Conservation (phyloP, 202 grass and related monocot genomes). For the Carex sylvatica region DNA sequence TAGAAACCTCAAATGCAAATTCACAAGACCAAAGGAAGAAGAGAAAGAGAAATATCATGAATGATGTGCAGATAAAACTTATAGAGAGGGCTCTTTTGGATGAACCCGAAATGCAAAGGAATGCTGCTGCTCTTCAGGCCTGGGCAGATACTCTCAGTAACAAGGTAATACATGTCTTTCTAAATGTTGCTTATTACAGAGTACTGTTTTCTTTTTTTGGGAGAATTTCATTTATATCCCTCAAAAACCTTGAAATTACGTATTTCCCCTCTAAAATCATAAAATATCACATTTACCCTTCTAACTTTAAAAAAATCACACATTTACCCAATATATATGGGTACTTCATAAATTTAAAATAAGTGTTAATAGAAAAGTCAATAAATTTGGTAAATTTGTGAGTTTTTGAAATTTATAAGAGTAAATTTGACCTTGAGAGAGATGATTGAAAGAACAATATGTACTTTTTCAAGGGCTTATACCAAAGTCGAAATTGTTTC, state of each 20-base stretch:
- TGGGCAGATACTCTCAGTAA: constrained; percentile 75
- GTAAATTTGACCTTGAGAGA: neutral
- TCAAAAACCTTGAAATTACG: no score
- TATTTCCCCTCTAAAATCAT: no score
- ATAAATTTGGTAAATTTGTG: no score
- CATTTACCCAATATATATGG: no score
- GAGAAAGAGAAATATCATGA: constrained; percentile 92
- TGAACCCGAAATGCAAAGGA: constrained; percentile 94
- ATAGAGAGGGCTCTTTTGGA: constrained; percentile 72
- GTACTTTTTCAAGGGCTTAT: no score
- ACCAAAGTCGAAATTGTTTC: neutral
- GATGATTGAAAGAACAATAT: neutral
- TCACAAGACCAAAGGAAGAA: constrained; percentile 78
- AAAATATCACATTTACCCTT: no score
- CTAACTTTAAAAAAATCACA: no score
- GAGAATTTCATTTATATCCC: no score
- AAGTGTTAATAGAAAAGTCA: no score
- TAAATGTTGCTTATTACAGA: neutral
- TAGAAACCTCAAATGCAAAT: constrained; percentile 39
- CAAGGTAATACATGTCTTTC: constrained; percentile 40
- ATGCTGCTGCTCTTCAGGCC: constrained; percentile 51
- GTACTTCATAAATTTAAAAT: no score
- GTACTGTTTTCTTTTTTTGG: neutral
- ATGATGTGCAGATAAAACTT: constrained; percentile 61
- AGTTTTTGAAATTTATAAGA: no score